Conservation (phyloP, 768 basidiomycete genomes). For the Mycena capillaripes region DNA sequence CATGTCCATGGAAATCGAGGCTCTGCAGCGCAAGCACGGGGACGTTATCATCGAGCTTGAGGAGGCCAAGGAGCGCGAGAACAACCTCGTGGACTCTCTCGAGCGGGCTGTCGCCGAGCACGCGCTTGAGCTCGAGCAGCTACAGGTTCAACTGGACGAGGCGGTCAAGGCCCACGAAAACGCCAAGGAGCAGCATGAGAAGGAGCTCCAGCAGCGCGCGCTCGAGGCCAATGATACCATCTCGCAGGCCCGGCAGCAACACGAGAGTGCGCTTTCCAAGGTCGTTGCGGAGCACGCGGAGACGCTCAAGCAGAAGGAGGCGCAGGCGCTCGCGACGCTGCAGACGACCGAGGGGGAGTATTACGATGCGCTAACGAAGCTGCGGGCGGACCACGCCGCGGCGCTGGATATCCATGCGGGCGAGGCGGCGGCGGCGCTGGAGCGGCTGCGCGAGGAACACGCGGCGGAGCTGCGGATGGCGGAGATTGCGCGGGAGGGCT, state of each 20-base stretch:
- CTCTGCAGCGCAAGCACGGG: slow-evolving; percentile 72
- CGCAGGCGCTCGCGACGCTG: slow-evolving; percentile 67
- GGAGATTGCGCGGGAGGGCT: slow-evolving; percentile 82
- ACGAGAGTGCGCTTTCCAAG: slow-evolving; percentile 65
- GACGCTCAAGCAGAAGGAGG: slow-evolving; percentile 71
- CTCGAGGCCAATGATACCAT: slow-evolving; percentile 69
- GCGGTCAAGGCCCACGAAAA: slow-evolving; percentile 65
- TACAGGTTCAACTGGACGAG: slow-evolving; percentile 64
- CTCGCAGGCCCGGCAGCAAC: slow-evolving; percentile 63
- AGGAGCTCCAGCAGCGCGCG: slow-evolving; percentile 64
- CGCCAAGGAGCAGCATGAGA: slow-evolving; percentile 64
- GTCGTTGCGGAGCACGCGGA: slow-evolving; percentile 68
- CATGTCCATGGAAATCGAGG: slow-evolving; percentile 90
- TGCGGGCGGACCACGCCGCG: slow-evolving; percentile 80
- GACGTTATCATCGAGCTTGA: slow-evolving; percentile 67
- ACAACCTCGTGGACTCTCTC: slow-evolving; percentile 64
- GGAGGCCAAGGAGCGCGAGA: slow-evolving; percentile 69
- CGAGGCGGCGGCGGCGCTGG: slow-evolving; percentile 73
- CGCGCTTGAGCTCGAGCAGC: slow-evolving; percentile 59
- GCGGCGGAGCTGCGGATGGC: slow-evolving; percentile 78
- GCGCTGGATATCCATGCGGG: slow-evolving; percentile 72
- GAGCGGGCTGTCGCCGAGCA: slow-evolving; percentile 67
- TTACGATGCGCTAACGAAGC: slow-evolving; percentile 83
- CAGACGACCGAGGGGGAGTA: slow-evolving; percentile 86
- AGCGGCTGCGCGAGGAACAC: slow-evolving; percentile 84